Evolutionary conservation across 1,284 basidiomycete species (phyloP), one percentile per base, ranked within the genome.

Genomic region (Paramarasmius palmivorus): DNA sequence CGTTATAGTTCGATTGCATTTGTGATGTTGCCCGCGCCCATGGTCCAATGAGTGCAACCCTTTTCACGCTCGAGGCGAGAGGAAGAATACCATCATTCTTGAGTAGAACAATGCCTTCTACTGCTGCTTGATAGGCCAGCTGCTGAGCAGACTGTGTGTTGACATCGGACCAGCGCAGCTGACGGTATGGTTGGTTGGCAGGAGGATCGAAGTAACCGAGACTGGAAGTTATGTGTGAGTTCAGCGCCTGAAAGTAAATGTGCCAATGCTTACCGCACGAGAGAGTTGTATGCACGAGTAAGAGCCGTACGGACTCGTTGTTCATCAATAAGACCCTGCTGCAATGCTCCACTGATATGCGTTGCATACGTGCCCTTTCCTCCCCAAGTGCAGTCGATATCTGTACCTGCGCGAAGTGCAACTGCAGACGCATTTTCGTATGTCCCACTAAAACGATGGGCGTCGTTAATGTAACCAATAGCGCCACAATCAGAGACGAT

Each of bases 11-110:
- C 19, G 81, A 81, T 55, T 82, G 81, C 75, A 83, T 73, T 56
- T 76, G 70, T 4, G 62, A 73, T 0, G 81, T 83, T 10, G 79
- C 79, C 59, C 80, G 79, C 2, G 75, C 79, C 73, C 73, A 82
- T 1, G 81, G 81, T 0, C 81, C 81, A 49, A 83, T 71, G 35
- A 83, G 61, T 4, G 79, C 82, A 29, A 84, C 59, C 20, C 72
- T 78, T 54, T 74, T 76, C 51, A 75, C 62, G 1, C 59, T 64
- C 1, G 59, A 59, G 19, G 72, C 66, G 52, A 84, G 66, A 2
- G 81, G 81, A 3, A 84, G 68, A 4, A 71, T 71, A 23, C 79
- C 79, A 52, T 83, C 78, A 59, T 83, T 84, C 67, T 83, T 83
- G 25, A 83, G 68, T 2, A 84, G 70, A 14, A 78, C 77, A 12